Conservation (phyloP, 768 basidiomycete genomes). For the Tricholoma matsutake region DNA sequence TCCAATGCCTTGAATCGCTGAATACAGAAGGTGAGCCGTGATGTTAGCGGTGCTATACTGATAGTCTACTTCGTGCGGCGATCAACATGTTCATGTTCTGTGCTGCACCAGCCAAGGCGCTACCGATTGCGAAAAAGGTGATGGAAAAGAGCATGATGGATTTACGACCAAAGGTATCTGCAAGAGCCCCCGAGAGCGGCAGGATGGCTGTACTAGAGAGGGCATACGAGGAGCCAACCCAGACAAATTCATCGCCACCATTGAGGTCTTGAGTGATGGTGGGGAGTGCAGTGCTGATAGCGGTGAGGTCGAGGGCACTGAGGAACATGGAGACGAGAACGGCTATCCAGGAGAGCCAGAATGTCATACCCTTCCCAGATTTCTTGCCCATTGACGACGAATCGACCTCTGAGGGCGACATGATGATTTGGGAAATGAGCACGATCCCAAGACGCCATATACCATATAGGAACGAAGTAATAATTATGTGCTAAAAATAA, state of each 20-base stretch:
- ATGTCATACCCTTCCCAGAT: neutral
- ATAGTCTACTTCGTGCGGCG: too few species aligned
- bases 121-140: conserved; percentile 35
- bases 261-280: conserved; percentile 6
- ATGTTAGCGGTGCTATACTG: too few species aligned
- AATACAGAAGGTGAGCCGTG: too few species aligned
- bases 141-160: conserved; percentile 29
- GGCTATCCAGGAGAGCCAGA: neutral
- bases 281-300: conserved; percentile 3
- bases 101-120: conserved; percentile 35
- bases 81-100: too few species aligned
- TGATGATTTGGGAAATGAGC: neutral
- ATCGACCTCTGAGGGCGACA: neutral
- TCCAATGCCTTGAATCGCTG: conserved; percentile 39
- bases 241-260: conserved; percentile 1
- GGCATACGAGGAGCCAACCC: conserved; percentile 25
- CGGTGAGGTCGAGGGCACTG: neutral
- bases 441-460: too few species aligned
- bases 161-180: conserved; percentile 32
- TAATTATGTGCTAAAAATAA: too few species aligned
- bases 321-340: neutral
- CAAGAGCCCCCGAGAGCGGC: conserved; percentile 30
- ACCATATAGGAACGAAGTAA: too few species aligned
- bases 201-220: conserved; percentile 37
- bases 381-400: neutral